These are phyloP conservation scores for Symbiotaphrina buchneri DNA, from an alignment of 495 filamentous ascomycete species.

Conservation along the genomic window DNA sequence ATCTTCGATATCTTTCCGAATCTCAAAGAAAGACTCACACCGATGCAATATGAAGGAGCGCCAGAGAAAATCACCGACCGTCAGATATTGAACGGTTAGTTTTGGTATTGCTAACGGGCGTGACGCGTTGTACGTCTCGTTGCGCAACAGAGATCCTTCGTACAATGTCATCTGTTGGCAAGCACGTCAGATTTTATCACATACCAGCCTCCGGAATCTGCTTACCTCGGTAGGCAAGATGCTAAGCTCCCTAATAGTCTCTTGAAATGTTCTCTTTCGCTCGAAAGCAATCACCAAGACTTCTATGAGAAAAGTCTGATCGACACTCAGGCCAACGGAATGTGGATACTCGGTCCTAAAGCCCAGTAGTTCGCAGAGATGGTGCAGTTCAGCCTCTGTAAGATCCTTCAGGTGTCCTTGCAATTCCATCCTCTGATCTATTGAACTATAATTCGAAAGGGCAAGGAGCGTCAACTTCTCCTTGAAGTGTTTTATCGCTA, in stretches of 20 bases:
- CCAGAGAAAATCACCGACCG: constrained; percentile 90
- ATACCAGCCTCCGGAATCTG: background rate
- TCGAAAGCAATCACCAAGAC: constrained; percentile 58
- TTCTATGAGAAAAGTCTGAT: constrained; percentile 52
- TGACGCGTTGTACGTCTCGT: constrained; percentile 77
- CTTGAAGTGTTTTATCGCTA: constrained; percentile 64
- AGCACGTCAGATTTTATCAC: background rate
- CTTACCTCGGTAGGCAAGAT: constrained; percentile 60
- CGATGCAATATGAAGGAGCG: constrained; percentile 74
- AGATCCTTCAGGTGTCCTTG: constrained; percentile 53
- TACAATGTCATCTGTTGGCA: constrained; percentile 32
- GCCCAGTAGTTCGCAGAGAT: constrained; percentile 48
- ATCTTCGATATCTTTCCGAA: constrained; percentile 75
- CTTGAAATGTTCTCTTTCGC: constrained; percentile 63
- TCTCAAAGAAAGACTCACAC: constrained; percentile 83
- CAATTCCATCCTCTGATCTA: constrained; percentile 59
- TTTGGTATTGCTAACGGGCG: constrained; percentile 82
- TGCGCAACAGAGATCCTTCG: constrained; percentile 59
- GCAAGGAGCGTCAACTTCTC: constrained; percentile 79
- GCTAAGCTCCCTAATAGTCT: constrained; percentile 41
- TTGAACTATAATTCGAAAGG: constrained; percentile 75
- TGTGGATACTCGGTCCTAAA: constrained; percentile 64
- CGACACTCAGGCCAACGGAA: constrained; percentile 31
- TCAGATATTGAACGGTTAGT: constrained; percentile 86
- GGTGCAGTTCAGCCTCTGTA: constrained; percentile 44